Base-by-base conservation (phyloP, 2,329 filamentous ascomycete genomes). In the Cryphonectria nitschkei region DNA sequence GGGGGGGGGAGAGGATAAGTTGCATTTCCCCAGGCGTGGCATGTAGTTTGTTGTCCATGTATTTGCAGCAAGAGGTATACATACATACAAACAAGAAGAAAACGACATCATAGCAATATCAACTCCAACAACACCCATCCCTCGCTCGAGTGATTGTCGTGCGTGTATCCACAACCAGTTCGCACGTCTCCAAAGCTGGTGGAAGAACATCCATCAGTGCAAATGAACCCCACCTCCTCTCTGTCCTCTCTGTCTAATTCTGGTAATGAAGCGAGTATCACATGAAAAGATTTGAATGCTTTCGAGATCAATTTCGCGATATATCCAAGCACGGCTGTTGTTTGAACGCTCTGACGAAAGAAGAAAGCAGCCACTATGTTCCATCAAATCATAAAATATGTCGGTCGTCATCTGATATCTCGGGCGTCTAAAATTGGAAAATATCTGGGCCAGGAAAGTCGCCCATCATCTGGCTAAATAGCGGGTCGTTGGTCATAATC, bases 401-500 rank as follows among this genome's bases (percentile, higher is more conserved):
- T 32, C 14, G 26, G 52, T 61, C 46, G 62, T 61, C 46, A 60
- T 34, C 7, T 14, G 4, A 13, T 29, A 39, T 11, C 19, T 37
- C 16, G 13, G 22, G 19, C 39, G 11, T n/a, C 52, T 58, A 73
- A 26, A 72, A 70, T 39, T 64, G 65, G 34, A 68, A 73, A 8
- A 64, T 5, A 52, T 72, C 65, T 14, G 72, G 65, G 2, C 70
- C 70, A 14, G 70, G 70, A 32, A 72, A 63, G 19, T 70, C 68
- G 9, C 50, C 64, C 41, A 63, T 62, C 50, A 66, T 56, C 61
- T 61, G 58, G 22, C 65, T 67, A 26, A 70, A 62, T 3, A 72
- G 52, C n/a, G 70, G 65, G 73, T 77, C 74, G 75, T 74, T 72
- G 9, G 70, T 50, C 63, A 70, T 63, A 41, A 73, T 41, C 9